phyloP scores from a whole-genome alignment of 768 basidiomycete species.

The Sutorius australiensis region DNA sequence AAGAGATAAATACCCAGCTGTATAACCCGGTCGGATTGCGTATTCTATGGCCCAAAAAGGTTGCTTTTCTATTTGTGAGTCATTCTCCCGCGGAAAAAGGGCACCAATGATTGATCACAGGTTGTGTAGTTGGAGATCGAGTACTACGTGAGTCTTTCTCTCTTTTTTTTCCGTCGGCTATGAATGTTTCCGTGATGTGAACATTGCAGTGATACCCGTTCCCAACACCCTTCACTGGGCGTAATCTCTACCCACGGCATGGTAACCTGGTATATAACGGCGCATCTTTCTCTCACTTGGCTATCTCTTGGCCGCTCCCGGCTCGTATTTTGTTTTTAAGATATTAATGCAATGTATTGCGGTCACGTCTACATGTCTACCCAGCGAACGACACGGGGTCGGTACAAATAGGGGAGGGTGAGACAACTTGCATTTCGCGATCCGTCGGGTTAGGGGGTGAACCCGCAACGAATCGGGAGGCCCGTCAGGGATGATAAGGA shows the following conservation, averaged over 20 bases:
- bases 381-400: background rate
- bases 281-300: constrained; percentile 7
- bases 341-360: constrained; percentile 6
- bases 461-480: too few species aligned
- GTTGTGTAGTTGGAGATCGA: constrained; percentile 82
- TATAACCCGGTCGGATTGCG: constrained; percentile 88
- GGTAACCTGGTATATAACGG: constrained; percentile 15
- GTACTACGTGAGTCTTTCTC: constrained; percentile 72
- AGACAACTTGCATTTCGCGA: background rate
- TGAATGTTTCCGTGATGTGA: background rate
- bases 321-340: background rate
- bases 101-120: constrained; percentile 1
- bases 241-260: constrained; percentile 3
- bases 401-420: background rate
- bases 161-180: background rate
- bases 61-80: constrained; percentile 92
- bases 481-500: too few species aligned
- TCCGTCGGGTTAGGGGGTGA: background rate
- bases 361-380: background rate
- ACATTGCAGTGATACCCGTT: constrained; percentile 21
- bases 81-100: background rate
- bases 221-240: background rate
- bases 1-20: constrained; percentile 62
- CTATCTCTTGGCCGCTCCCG: background rate
- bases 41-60: constrained; percentile 77